A percentile compares a stretch with the other conserved stretches of the same genome.
These are phyloP conservation scores for Hypoxylon rickii DNA, from an alignment of 495 filamentous ascomycete species.

Conservation along the genomic window DNA sequence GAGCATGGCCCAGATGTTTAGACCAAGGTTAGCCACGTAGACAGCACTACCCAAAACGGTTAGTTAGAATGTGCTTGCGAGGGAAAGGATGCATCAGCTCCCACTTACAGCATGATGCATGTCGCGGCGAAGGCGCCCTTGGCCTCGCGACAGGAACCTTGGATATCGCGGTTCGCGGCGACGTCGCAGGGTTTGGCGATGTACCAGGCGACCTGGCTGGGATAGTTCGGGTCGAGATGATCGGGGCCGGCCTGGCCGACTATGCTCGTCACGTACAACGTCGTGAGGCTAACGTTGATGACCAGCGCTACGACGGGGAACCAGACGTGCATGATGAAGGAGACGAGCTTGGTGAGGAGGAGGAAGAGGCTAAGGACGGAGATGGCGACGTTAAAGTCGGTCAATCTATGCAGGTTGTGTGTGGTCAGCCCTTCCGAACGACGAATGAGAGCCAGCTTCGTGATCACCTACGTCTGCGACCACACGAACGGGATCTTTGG, in stretches of 20 bases:
- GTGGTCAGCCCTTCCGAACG: constrained; percentile 14
- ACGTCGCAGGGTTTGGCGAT: constrained; percentile 76
- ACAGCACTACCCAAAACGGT: constrained; percentile 44
- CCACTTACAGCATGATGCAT: constrained; percentile 70
- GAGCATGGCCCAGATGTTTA: constrained; percentile 66
- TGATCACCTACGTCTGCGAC: constrained; percentile 72
- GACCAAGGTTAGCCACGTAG: constrained; percentile 59
- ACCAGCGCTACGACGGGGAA: constrained; percentile 68
- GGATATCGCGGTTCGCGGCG: constrained; percentile 56
- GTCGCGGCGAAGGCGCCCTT: constrained; percentile 75
- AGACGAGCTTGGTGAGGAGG: constrained; percentile 65
- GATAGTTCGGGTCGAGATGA: constrained; percentile 71
- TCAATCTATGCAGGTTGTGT: constrained; percentile 58
- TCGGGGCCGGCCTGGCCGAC: constrained; percentile 80
- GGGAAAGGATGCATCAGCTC: constrained; percentile 7
- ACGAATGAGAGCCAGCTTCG: neutral
- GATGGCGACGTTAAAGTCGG: constrained; percentile 81
- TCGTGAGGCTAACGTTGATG: constrained; percentile 61
- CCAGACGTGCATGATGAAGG: constrained; percentile 73
- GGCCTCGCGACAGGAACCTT: constrained; percentile 75
- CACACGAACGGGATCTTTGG: constrained; percentile 74
- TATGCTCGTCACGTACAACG: constrained; percentile 68
- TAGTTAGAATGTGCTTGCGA: neutral
- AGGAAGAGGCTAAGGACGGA: constrained; percentile 74
- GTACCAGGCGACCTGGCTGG: constrained; percentile 78